Evolutionary conservation across 164 flowering plant species (phyloP).

Genomic region (Liquidambar formosana): DNA sequence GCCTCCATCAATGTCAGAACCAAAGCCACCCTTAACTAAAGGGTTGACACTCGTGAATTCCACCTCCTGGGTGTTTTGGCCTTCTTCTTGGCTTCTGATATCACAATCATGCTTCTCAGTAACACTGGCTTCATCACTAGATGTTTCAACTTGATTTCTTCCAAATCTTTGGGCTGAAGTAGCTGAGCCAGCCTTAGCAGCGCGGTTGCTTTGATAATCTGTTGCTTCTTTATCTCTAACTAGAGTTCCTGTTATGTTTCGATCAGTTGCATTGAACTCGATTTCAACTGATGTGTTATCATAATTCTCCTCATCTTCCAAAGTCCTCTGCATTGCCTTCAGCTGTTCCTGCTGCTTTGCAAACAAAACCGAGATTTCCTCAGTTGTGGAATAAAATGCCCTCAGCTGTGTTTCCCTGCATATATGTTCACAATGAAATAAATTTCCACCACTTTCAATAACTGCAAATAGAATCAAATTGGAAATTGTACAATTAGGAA

Average conservation of each 20-base stretch:
- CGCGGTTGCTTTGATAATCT: constrained; percentile 20
- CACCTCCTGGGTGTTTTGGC: constrained; percentile 71
- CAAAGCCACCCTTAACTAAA: constrained; percentile 61
- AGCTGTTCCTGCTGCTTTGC: constrained; percentile 95
- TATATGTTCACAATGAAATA: neutral
- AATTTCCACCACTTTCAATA: neutral
- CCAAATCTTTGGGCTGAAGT: constrained; percentile 47
- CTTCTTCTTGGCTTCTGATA: constrained; percentile 51
- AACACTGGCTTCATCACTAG: constrained; percentile 63
- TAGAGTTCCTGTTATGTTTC: constrained; percentile 15
- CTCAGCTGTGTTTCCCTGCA: constrained; percentile 96
- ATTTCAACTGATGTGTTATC: constrained; percentile 62
- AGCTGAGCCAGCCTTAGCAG: constrained; percentile 45
- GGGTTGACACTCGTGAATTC: constrained; percentile 63
- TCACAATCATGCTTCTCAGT: constrained; percentile 90
- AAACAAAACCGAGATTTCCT: constrained; percentile 76
- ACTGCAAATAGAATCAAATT: neutral
- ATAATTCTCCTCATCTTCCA: constrained; percentile 93
- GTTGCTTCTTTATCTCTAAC: constrained; percentile 25
- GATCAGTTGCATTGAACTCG: constrained; percentile 40
- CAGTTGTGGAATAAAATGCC: constrained; percentile 96
- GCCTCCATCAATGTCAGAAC: constrained; percentile 78
- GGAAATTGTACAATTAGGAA: neutral
- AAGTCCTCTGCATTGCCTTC: constrained; percentile 88
- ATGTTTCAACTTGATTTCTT: constrained; percentile 31